Evolutionary conservation across 306 rosid genomes (phyloP).

Genomic region (Cajanus cajan): DNA sequence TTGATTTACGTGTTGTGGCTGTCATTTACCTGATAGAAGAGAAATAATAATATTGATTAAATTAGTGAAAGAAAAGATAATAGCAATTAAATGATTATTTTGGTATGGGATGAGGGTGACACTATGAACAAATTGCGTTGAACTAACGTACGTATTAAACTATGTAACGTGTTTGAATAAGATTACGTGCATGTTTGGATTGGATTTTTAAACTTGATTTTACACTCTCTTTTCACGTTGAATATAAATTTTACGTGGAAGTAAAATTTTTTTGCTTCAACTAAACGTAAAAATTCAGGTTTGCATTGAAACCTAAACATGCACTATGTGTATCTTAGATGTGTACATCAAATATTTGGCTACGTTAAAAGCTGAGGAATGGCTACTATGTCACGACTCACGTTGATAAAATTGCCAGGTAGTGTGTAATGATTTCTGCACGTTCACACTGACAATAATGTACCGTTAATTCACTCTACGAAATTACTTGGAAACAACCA

Average conservation of each 20-base stretch:
- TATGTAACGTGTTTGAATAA: neutral
- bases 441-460: slow-evolving; percentile 29
- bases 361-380: neutral
- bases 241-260: no score
- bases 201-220: no score
- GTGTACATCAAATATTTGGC: neutral
- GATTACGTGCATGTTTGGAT: no score
- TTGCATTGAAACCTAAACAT: no score
- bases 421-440: slow-evolving; percentile 32
- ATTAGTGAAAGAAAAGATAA: no score
- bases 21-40: no score
- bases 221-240: no score
- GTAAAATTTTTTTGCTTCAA: no score
- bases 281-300: no score
- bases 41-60: no score
- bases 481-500: slow-evolving; percentile 26
- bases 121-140: neutral
- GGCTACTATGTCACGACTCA: neutral
- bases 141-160: neutral
- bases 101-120: neutral
- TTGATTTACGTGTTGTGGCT: no score
- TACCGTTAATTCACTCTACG: slow-evolving; percentile 12
- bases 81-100: neutral
- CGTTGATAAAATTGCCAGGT: slow-evolving; percentile 16
- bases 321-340: neutral